Evolutionary conservation across 352 stramenopile species (phyloP).

Genomic region (Phytophthora sojae): DNA sequence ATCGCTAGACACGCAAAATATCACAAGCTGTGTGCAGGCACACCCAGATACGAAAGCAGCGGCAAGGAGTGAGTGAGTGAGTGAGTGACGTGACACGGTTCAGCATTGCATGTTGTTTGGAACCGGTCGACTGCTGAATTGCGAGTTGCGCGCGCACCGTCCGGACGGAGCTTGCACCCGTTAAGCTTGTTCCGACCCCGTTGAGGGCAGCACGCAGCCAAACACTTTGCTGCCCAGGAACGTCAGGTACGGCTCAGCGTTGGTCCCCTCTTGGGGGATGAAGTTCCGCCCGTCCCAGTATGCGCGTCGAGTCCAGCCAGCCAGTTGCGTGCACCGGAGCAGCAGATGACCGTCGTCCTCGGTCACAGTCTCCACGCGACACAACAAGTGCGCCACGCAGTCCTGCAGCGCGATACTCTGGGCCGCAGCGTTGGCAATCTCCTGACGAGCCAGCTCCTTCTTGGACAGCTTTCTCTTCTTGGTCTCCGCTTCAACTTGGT

Average conservation of each 20-base stretch:
- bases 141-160: neutral
- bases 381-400: slow-evolving; percentile 74
- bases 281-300: slow-evolving; percentile 91
- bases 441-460: slow-evolving; percentile 53
- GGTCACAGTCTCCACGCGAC: slow-evolving; percentile 68
- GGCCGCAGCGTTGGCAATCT: slow-evolving; percentile 37
- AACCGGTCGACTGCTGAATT: slow-evolving; percentile 17
- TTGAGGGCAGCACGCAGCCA: slow-evolving; percentile 57
- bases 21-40: neutral
- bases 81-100: slow-evolving; percentile 13
- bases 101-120: slow-evolving; percentile 11
- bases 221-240: slow-evolving; percentile 87
- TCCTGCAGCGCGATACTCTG: slow-evolving; percentile 55
- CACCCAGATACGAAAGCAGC: slow-evolving; percentile 4
- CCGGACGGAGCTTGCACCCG: slow-evolving; percentile 16
- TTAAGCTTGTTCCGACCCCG: slow-evolving; percentile 21
- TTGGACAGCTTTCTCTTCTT: slow-evolving; percentile 71
- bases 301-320: slow-evolving; percentile 54
- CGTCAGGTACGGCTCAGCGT: slow-evolving; percentile 69
- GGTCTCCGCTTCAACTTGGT: slow-evolving; percentile 3
- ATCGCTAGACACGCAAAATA: slow-evolving; percentile 26
- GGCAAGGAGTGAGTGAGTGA: slow-evolving; percentile 2
- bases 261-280: slow-evolving; percentile 40
- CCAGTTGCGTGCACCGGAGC: slow-evolving; percentile 72
- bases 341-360: slow-evolving; percentile 78